These are phyloP conservation scores for Phytopythium vexans DNA, from an alignment of 352 stramenopile genomes.

Conservation along the genomic window DNA sequence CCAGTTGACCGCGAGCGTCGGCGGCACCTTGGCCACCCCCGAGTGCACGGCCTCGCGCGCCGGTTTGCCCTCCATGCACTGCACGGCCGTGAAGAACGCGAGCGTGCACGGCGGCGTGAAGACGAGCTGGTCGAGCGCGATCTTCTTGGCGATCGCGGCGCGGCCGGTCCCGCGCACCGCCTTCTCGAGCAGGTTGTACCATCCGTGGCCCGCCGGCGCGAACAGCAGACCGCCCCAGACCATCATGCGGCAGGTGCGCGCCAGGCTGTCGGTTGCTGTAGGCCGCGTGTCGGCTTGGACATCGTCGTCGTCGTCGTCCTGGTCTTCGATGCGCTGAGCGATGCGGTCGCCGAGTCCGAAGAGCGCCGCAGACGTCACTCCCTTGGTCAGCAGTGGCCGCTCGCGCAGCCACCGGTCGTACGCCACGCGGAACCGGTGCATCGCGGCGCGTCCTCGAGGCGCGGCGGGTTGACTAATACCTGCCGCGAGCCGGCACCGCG, in stretches of 20 bases:
- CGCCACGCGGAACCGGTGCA: slow-evolving; percentile 35
- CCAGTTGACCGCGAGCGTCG: slow-evolving; percentile 37
- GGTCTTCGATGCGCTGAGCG: slow-evolving; percentile 40
- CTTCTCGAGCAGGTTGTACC: slow-evolving; percentile 87
- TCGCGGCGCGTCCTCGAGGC: slow-evolving; percentile 4
- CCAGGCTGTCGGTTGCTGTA: slow-evolving; percentile 10
- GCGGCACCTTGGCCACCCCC: slow-evolving; percentile 25
- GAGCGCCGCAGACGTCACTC: slow-evolving; percentile 56
- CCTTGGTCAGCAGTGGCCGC: slow-evolving; percentile 66
- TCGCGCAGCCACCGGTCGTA: slow-evolving; percentile 57
- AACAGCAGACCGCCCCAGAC: slow-evolving; percentile 87
- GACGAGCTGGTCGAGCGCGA: slow-evolving; percentile 33
- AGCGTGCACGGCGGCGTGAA: slow-evolving; percentile 29
- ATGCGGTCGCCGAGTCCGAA: slow-evolving; percentile 66
- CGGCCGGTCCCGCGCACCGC: slow-evolving; percentile 19
- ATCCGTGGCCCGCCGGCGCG: slow-evolving; percentile 85
- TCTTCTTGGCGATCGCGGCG: slow-evolving; percentile 27
- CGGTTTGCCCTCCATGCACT: slow-evolving; percentile 21
- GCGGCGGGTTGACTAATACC: no score
- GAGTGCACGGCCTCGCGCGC: slow-evolving; percentile 17
- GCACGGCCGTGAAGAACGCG: slow-evolving; percentile 34
- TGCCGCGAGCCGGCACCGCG: no score
- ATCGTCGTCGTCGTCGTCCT: not conserved
- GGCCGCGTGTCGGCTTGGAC: slow-evolving; percentile 4
- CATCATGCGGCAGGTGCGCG: slow-evolving; percentile 57